Base-by-base conservation (phyloP, 441 rosid species). In the Eutrema salsugineum region DNA sequence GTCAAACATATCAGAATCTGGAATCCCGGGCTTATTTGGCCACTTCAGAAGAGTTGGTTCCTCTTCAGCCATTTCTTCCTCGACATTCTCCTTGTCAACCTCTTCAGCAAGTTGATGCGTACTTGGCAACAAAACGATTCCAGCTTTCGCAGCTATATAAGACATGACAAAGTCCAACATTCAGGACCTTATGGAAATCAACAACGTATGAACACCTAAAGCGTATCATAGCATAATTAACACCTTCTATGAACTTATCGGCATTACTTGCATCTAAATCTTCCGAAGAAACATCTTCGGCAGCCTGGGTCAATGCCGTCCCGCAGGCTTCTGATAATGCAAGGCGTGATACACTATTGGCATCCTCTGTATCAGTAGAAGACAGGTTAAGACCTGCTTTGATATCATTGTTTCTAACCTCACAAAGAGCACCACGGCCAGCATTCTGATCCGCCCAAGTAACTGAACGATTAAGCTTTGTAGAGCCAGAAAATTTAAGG, bases 281-380 rank as follows among this genome's bases (percentile, higher is more conserved):
- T 71, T 90, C 91, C 57, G 86, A 78, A 28, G 88, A 83, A 81
- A 86, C 88, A 77, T 86, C 89, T 73, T 86, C 94, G 14, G 91
- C 93, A 70, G 98, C 96, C 76, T 80, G 79, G 78, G 85, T 86
- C 82, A 92, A 82, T 38, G 98, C 97, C 73, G 58, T 22, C 47
- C 88, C 97, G 64, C 91, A 88, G 30, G 91, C 91, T 84, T 89
- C 96, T 7, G 99, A 96, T 60, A 91, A 92, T 38, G 80, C 83
- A 63, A 83, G 68, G 46, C 77, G 83, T 71, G 85, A 59, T 44
- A 61, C 70, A 55, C 77, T 56, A 59, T 58, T 75, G 50, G 71
- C 85, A 77, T 70, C 83, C 30, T 67, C 79, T 11, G 19, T n/a
- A 39, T 60, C 79, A 40, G 35, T 68, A 68, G 56, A 66, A 39